phyloP scores from a whole-genome alignment of 768 basidiomycete genomes.

The Boletellus sp. region DNA sequence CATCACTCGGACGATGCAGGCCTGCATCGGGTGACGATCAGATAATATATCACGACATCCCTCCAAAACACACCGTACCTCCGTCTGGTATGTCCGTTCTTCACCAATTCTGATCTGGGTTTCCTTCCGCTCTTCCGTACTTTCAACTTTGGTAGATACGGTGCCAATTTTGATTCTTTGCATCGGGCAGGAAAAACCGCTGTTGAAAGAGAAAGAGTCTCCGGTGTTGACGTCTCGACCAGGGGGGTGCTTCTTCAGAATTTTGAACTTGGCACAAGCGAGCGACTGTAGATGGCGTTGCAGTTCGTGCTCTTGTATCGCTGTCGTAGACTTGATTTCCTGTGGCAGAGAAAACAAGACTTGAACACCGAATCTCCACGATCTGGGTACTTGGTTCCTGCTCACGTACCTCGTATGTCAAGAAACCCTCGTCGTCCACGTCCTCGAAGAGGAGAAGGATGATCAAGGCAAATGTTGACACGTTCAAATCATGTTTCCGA shows the following conservation, averaged over 20 bases:
- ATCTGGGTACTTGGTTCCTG: neutral
- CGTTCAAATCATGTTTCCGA: conserved; percentile 83
- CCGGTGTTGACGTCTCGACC: conserved; percentile 71
- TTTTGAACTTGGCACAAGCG: conserved; percentile 91
- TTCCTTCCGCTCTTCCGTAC: conserved; percentile 79
- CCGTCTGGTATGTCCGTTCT: conserved; percentile 83
- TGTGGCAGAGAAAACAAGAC: conserved; percentile 27
- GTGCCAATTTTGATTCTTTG: conserved; percentile 93
- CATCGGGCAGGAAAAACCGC: conserved; percentile 71
- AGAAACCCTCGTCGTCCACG: conserved; percentile 56
- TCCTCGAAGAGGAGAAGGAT: conserved; percentile 87
- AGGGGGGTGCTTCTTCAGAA: conserved; percentile 87
- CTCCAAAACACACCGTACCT: conserved; percentile 47
- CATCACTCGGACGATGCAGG: conserved; percentile 97
- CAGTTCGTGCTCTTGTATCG: conserved; percentile 72
- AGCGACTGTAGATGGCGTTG: conserved; percentile 93
- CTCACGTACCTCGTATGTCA: conserved; percentile 69
- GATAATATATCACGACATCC: neutral
- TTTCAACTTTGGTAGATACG: conserved; percentile 85
- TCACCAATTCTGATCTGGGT: conserved; percentile 90
- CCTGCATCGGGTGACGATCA: conserved; percentile 47
- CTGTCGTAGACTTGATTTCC: conserved; percentile 81
- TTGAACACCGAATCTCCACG: neutral
- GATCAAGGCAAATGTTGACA: conserved; percentile 84
- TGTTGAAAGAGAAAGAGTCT: conserved; percentile 91